These are phyloP conservation scores for Nitzschia sp. DNA, from an alignment of 108 stramenopile species.

Conservation along the genomic window DNA sequence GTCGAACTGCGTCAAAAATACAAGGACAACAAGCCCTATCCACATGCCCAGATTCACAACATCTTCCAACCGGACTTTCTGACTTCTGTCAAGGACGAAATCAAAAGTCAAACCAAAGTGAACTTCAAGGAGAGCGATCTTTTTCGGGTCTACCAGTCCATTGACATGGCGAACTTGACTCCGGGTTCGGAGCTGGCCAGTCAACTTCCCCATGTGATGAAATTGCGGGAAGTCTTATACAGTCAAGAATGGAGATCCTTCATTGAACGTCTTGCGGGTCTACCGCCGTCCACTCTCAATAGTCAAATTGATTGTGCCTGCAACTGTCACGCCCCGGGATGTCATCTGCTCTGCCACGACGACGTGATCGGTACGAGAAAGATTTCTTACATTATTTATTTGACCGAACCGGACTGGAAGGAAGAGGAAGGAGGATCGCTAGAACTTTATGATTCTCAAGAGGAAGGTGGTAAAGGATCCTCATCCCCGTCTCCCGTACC, in stretches of 20 bases:
- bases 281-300: slow-evolving; percentile 64
- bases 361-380: slow-evolving; percentile 95
- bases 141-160: slow-evolving; percentile 90
- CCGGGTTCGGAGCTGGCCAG: slow-evolving; percentile 43
- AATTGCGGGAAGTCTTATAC: slow-evolving; percentile 80
- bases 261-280: slow-evolving; percentile 74
- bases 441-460: slow-evolving; percentile 78
- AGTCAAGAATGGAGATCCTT: slow-evolving; percentile 82
- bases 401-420: slow-evolving; percentile 84
- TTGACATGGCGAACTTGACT: slow-evolving; percentile 78
- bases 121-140: slow-evolving; percentile 97
- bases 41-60: slow-evolving; percentile 59
- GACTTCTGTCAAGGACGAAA: slow-evolving; percentile 68
- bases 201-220: slow-evolving; percentile 75
- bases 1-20: slow-evolving; percentile 35
- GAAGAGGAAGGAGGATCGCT: slow-evolving; percentile 88
- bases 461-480: slow-evolving; percentile 19
- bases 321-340: slow-evolving; percentile 92
- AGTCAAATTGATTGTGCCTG: slow-evolving; percentile 92
- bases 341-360: slow-evolving; percentile 97
- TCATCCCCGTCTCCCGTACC: slow-evolving; percentile 55
- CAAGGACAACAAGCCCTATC: slow-evolving; percentile 52
- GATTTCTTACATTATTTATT: slow-evolving; percentile 92
- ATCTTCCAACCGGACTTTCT: slow-evolving; percentile 67
- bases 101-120: slow-evolving; percentile 87